Base-by-base conservation (phyloP, 1,284 basidiomycete species). In the Ceratobasidium sp. region DNA sequence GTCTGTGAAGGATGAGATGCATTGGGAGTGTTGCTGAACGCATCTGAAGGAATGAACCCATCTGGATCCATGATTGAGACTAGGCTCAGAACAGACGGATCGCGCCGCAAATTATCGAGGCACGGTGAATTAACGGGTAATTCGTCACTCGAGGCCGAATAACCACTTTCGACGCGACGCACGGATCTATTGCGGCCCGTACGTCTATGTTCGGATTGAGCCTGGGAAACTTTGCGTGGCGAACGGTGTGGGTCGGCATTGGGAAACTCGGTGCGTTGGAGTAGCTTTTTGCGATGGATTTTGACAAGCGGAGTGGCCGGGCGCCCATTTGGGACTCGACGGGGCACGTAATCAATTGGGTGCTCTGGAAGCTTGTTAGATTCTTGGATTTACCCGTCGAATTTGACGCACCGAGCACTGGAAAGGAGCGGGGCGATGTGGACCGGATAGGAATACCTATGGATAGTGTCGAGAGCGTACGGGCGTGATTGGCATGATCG, bases 201-300 rank as follows among this genome's bases (percentile, higher is more conserved):
- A 34, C 17, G n/a, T 32, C 32, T 13, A 20, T 22, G 38, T 25
- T 32, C 27, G 25, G 40, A 31, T n/a, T 45, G 25, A 40, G 64
- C 35, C 40, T 55, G 64, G 25, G 64, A 55, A 55, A 22, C 35
- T 47, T 55, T 54, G 49, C 64, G 64, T 35, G 53, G 64, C 29
- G 42, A 56, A 40, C 64, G 64, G n/a, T 52, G 64, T 31, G 64
- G 53, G 35, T 68, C n/a, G 34, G 38, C 64, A 13, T 55, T 12
- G 10, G 64, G 64, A 35, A 68, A 68, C 29, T 68, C 64, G 22
- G 52, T 68, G n/a, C 64, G 64, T 22, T 68, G 64, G 31, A 68
- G 25, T 8, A 68, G 38, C 42, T 34, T 68, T 49, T 53, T 54
- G 12, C 64, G 52, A 42, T 68, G 64, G 6, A 68, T 10, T 17